Evolutionary conservation across 2,329 filamentous ascomycete species (phyloP).

Genomic region (Alternaria viburni): DNA sequence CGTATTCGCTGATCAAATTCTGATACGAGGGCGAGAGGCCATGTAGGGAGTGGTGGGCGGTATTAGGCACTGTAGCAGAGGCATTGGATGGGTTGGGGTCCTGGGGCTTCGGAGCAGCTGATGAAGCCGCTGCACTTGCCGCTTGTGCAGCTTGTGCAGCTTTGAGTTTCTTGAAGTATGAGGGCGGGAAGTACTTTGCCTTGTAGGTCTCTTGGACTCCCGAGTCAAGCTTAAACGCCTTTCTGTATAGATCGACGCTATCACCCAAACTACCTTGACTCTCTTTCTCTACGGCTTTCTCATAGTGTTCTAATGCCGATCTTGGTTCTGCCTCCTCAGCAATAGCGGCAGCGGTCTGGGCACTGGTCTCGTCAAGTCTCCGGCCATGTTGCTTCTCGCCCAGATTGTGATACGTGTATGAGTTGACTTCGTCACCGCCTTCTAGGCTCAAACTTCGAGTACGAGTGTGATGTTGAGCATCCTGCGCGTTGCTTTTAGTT

Average conservation of each 20-base stretch:
- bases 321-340: constrained; percentile 59
- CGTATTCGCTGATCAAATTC: constrained; percentile 79
- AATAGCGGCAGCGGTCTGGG: constrained; percentile 37
- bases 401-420: constrained; percentile 53
- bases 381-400: constrained; percentile 55
- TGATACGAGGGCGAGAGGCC: constrained; percentile 62
- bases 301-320: constrained; percentile 90
- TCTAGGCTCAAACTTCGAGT: constrained; percentile 38
- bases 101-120: constrained; percentile 44
- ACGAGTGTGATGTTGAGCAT: constrained; percentile 28
- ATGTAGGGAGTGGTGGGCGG: constrained; percentile 64
- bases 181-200: constrained; percentile 84
- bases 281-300: constrained; percentile 89
- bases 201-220: constrained; percentile 85
- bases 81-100: constrained; percentile 58
- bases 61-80: constrained; percentile 58
- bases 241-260: constrained; percentile 85
- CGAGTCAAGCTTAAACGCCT: constrained; percentile 88
- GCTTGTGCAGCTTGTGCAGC: constrained; percentile 13
- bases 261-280: constrained; percentile 84
- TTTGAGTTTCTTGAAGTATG: constrained; percentile 51
- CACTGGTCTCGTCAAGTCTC: constrained; percentile 52
- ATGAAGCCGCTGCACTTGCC: neutral
- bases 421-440: constrained; percentile 50
- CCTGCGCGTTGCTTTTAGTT: constrained; percentile 33